Conservation (phyloP, 306 rosid genomes). For the Fagus crenata region DNA sequence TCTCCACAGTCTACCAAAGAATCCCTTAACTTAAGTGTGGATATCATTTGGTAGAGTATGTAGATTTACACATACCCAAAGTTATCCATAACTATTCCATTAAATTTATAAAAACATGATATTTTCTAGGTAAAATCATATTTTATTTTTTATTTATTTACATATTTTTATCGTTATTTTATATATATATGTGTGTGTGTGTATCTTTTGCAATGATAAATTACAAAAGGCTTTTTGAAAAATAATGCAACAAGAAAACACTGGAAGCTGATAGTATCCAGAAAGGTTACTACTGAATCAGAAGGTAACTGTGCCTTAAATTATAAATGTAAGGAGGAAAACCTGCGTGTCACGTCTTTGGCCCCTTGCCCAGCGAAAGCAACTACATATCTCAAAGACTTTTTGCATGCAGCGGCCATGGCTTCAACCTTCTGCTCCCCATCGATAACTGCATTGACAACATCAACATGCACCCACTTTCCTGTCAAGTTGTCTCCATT, state of each 20-base stretch:
- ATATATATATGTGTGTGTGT: not conserved
- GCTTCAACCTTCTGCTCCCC: constrained; percentile 89
- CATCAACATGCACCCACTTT: constrained; percentile 95
- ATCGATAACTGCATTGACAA: constrained; percentile 73
- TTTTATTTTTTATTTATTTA: not conserved
- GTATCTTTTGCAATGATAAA: not conserved
- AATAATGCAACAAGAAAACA: not conserved
- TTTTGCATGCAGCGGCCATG: constrained; percentile 79
- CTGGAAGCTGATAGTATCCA: constrained; percentile 12
- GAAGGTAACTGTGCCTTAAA: constrained; percentile 6
- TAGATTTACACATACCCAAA: not conserved
- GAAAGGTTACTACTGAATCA: constrained; percentile 6
- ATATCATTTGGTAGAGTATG: not conserved
- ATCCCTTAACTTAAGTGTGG: not conserved
- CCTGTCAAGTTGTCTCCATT: constrained; percentile 83
- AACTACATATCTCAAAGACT: constrained; percentile 81
- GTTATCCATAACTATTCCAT: not conserved
- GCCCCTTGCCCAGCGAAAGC: constrained; percentile 96
- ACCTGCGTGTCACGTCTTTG: constrained; percentile 98
- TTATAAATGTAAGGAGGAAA: constrained; percentile 28
- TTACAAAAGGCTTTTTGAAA: not conserved
- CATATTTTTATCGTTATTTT: not conserved
- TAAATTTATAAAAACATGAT: not conserved
- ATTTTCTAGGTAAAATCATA: not conserved
- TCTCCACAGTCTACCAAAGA: constrained; percentile 3